Percentiles rank a stretch among this genome's conserved stretches.
phyloP scores from a whole-genome alignment of 2,329 filamentous ascomycete genomes.

The Aspergillus sp. region DNA sequence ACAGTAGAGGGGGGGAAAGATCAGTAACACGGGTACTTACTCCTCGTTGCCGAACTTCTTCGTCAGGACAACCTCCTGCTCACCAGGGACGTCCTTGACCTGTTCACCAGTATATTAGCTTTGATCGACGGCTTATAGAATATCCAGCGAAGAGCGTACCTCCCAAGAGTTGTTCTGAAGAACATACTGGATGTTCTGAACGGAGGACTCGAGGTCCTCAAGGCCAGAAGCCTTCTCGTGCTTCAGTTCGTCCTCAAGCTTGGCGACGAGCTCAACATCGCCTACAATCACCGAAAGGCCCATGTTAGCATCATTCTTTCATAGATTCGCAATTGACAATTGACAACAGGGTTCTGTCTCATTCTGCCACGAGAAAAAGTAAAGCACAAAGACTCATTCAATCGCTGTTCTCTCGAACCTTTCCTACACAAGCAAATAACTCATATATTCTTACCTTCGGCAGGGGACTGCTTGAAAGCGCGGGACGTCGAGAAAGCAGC shows the following conservation, averaged over 20 bases:
- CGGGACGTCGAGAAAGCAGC: slow-evolving; percentile 52
- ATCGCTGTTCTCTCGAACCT: not conserved
- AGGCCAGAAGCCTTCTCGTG: slow-evolving; percentile 81
- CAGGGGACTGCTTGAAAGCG: slow-evolving; percentile 46
- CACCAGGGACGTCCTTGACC: slow-evolving; percentile 74
- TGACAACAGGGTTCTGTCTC: not conserved
- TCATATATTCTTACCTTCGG: slow-evolving; percentile 44
- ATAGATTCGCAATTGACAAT: not conserved
- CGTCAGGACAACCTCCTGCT: slow-evolving; percentile 83
- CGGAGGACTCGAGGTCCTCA: slow-evolving; percentile 70
- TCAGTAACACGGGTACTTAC: slow-evolving; percentile 53
- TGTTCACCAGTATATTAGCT: slow-evolving; percentile 25
- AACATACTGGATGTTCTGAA: slow-evolving; percentile 91
- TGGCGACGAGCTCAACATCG: slow-evolving; percentile 79
- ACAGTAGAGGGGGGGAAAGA: not conserved
- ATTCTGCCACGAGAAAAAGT: not conserved
- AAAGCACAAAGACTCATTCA: not conserved
- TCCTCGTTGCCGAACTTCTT: slow-evolving; percentile 85
- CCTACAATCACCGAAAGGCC: slow-evolving; percentile 39
- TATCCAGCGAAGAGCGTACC: slow-evolving; percentile 46
- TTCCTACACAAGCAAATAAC: not conserved
- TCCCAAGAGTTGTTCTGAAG: slow-evolving; percentile 82
- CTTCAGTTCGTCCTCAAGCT: slow-evolving; percentile 80
- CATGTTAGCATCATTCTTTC: not conserved
- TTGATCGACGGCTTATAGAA: not conserved